These are phyloP conservation scores for Xylariaceae sp. DNA, from an alignment of 2,329 filamentous ascomycete genomes.

Conservation along the genomic window DNA sequence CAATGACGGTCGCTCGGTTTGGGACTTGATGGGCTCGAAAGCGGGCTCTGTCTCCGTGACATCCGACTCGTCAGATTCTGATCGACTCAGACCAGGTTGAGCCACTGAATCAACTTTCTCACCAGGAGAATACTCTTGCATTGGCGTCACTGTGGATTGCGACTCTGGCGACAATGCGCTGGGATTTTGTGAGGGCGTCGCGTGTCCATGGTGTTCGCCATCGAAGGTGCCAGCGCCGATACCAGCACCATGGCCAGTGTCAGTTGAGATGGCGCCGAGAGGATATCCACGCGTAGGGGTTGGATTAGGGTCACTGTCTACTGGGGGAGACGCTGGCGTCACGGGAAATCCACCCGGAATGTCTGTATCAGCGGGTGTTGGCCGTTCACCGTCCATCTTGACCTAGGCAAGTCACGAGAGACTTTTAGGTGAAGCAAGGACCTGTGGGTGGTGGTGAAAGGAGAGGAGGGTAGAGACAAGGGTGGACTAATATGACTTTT, in stretches of 20 bases:
- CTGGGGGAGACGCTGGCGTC: slow-evolving; percentile 17
- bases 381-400: slow-evolving; percentile 21
- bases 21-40: slow-evolving; percentile 27
- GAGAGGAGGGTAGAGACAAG: too few relatives aligned
- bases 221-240: too few relatives aligned
- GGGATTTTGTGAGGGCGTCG: too few relatives aligned
- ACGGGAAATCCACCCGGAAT: slow-evolving; percentile 30
- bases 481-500: too few relatives aligned
- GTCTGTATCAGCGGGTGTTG: slow-evolving; percentile 27
- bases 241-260: too few relatives aligned
- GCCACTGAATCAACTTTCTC: neutral
- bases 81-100: slow-evolving; percentile 4
- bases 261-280: too few relatives aligned
- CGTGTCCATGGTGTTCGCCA: too few relatives aligned
- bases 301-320: neutral
- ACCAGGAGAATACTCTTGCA: slow-evolving; percentile 6
- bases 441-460: too few relatives aligned
- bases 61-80: slow-evolving; percentile 13
- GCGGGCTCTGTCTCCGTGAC: slow-evolving; percentile 14
- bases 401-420: neutral
- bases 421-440: too few relatives aligned
- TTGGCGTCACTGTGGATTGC: slow-evolving; percentile 5
- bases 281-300: too few relatives aligned
- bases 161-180: too few relatives aligned
- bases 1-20: slow-evolving; percentile 14